These are phyloP conservation scores for Lactarius trivialis DNA, from an alignment of 768 basidiomycete species.

Conservation along the genomic window DNA sequence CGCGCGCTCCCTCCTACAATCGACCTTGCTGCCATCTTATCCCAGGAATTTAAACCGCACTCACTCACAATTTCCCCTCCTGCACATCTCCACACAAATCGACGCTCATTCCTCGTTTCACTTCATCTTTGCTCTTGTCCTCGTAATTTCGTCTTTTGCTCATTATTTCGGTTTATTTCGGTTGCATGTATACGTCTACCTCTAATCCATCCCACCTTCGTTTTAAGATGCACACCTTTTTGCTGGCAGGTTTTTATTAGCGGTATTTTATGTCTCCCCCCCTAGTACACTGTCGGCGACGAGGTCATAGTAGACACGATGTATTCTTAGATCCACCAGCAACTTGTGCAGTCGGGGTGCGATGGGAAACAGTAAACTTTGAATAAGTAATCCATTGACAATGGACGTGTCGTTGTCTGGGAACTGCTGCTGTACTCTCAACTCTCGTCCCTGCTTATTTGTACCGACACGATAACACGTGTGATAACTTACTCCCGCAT, in stretches of 20 bases:
- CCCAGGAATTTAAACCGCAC: slow-evolving; percentile 17
- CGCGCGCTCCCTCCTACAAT: slow-evolving; percentile 9
- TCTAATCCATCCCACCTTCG: slow-evolving; percentile 17
- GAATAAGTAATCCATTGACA: background rate
- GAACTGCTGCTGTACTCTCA: too few relatives aligned
- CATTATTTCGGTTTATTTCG: slow-evolving; percentile 13
- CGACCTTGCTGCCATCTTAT: slow-evolving; percentile 22
- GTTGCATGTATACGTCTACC: slow-evolving; percentile 17
- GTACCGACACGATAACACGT: too few relatives aligned
- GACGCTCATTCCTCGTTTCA: slow-evolving; percentile 17
- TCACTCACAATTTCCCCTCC: slow-evolving; percentile 15
- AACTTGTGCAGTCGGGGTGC: slow-evolving; percentile 12
- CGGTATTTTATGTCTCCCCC: slow-evolving; percentile 19
- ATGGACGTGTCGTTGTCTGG: too few relatives aligned
- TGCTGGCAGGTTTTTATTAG: slow-evolving; percentile 21
- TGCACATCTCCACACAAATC: slow-evolving; percentile 10
- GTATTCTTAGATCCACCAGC: slow-evolving; percentile 26
- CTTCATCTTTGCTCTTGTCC: slow-evolving; percentile 5
- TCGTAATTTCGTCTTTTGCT: slow-evolving; percentile 2
- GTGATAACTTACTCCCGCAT: too few relatives aligned
- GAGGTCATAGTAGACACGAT: slow-evolving; percentile 28
- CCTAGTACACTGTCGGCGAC: slow-evolving; percentile 16
- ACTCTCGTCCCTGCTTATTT: too few relatives aligned
- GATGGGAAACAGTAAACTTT: slow-evolving; percentile 9
- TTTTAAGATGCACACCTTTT: slow-evolving; percentile 12